These are phyloP conservation scores for Hypoxylon rickii DNA, from an alignment of 495 filamentous ascomycete genomes.

Conservation along the genomic window DNA sequence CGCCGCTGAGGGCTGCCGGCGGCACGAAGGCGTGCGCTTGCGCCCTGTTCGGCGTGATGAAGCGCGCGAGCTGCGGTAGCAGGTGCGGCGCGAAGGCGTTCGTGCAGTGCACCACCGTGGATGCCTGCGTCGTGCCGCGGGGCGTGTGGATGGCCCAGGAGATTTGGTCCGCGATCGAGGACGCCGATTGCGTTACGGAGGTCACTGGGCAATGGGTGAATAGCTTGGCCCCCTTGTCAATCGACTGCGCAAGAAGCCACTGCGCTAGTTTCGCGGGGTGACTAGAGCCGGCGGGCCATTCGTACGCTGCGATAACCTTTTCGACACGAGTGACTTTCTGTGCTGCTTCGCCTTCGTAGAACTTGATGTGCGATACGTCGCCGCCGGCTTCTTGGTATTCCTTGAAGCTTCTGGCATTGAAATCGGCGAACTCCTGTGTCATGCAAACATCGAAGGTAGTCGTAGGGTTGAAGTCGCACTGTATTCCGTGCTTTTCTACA, in stretches of 20 bases:
- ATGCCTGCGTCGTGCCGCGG: slow-evolving; percentile 21
- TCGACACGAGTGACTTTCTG: slow-evolving; percentile 25
- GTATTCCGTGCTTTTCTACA: slow-evolving; percentile 30
- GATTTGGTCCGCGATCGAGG: slow-evolving; percentile 1
- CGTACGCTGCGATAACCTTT: slow-evolving; percentile 33
- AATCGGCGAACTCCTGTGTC: slow-evolving; percentile 38
- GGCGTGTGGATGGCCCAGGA: slow-evolving; percentile 25
- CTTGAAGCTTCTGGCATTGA: slow-evolving; percentile 34
- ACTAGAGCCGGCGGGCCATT: slow-evolving; percentile 39
- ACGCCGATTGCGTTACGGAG: slow-evolving; percentile 13
- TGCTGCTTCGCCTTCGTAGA: slow-evolving; percentile 36
- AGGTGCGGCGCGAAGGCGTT: slow-evolving; percentile 38
- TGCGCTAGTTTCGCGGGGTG: slow-evolving; percentile 38
- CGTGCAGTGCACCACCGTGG: slow-evolving; percentile 36
- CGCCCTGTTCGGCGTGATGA: slow-evolving; percentile 33
- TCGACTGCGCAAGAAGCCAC: slow-evolving; percentile 32
- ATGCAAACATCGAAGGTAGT: slow-evolving; percentile 40
- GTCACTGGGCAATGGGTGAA: slow-evolving; percentile 36
- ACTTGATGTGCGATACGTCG: slow-evolving; percentile 38
- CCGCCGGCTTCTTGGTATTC: slow-evolving; percentile 34
- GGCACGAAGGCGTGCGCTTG: slow-evolving; percentile 39
- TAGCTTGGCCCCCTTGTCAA: slow-evolving; percentile 19
- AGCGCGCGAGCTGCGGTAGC: slow-evolving; percentile 25
- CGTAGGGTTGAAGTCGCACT: slow-evolving; percentile 38
- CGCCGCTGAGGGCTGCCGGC: slow-evolving; percentile 14